Evolutionary conservation across 805 yeast species (phyloP), one percentile per base, ranked within the genome.

Genomic region (Cyberlindnera bimundalis): DNA sequence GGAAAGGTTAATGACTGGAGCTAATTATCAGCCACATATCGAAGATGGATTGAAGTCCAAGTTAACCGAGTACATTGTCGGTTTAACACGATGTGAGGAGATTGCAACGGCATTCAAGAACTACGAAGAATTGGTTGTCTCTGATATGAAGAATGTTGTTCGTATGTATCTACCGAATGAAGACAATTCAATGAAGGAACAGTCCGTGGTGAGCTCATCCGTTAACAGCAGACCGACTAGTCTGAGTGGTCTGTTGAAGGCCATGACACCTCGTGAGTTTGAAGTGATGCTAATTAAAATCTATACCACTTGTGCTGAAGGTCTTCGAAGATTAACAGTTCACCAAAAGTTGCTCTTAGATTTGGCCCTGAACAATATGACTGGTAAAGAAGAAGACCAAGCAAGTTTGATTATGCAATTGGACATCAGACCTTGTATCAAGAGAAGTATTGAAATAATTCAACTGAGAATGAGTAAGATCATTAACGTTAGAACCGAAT

Each of bases 301-400:
- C 4, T 86, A 76, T 50, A 64, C 85, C 0, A 72, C 76, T 16
- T 67, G 84, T 3, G 77, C 88, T 0, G 95, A 84, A 53, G 79
- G 87, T 15, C 65, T 89, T 19, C 68, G 91, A 47, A 72, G 96
- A 43, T 65, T 90, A 23, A 78, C 86, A 1, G 66, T 76, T 8
- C 96, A 89, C 43, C 95, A 89, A 56, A 89, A 88, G 59, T 52
- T 86, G 5, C 61, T 91, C 21, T 68, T 93, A 12, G 93, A 87
- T 49, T 57, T 84, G 39, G 80, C 95, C 0, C 61, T 83, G 23
- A 74, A 71, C 37, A 53, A 56, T 14, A 43, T 59, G 34, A 60
- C 62, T 12, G 69, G 65, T 5, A 51, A 54, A 16, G 50, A 47
- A 17, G 43, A 47, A 17, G 57, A 58, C 36, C 60, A 59, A 29